Percentiles rank a stretch among this genome's conserved stretches.
Conservation (phyloP, 352 stramenopile species). For the Phytophthora sansomeana region DNA sequence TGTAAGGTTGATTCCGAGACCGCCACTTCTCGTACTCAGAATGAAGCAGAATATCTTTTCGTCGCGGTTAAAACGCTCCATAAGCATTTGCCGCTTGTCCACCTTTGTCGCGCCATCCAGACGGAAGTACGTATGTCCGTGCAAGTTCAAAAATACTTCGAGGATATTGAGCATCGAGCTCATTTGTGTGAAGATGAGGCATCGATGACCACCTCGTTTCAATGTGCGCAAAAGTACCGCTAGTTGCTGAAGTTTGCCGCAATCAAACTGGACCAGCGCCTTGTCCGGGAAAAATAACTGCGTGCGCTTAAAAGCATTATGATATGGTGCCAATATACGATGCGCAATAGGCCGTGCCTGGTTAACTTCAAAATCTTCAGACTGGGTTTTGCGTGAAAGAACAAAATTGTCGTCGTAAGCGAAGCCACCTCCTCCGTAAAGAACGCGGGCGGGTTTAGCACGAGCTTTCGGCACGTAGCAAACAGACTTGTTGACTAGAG, state of each 20-base stretch:
- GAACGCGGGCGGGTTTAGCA: slow-evolving; percentile 42
- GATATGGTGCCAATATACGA: slow-evolving; percentile 51
- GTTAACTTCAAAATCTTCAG: slow-evolving; percentile 30
- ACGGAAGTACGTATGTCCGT: slow-evolving; percentile 98
- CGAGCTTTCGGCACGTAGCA: slow-evolving; percentile 83
- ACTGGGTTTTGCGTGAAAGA: slow-evolving; percentile 44
- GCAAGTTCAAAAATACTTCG: slow-evolving; percentile 98
- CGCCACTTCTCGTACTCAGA: slow-evolving; percentile 96
- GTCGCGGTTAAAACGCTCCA: slow-evolving; percentile 99
- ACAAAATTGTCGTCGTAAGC: slow-evolving; percentile 45
- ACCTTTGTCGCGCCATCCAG: slow-evolving; percentile 97
- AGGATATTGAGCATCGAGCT: slow-evolving; percentile 99
- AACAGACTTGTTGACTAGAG: slow-evolving; percentile 67
- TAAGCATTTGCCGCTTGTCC: slow-evolving; percentile 95
- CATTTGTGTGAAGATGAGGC: slow-evolving; percentile 98
- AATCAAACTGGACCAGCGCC: slow-evolving; percentile 98
- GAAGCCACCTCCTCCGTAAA: slow-evolving; percentile 56
- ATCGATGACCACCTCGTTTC: slow-evolving; percentile 94
- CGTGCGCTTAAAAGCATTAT: slow-evolving; percentile 76
- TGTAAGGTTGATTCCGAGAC: slow-evolving; percentile 98
- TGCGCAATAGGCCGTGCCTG: slow-evolving; percentile 42
- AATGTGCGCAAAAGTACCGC: slow-evolving; percentile 95
- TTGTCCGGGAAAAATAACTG: slow-evolving; percentile 98
- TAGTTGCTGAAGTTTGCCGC: slow-evolving; percentile 92
- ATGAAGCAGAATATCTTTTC: slow-evolving; percentile 99